phyloP scores from a whole-genome alignment of 148 eudicot genomes.

The Diospyros kaki region DNA sequence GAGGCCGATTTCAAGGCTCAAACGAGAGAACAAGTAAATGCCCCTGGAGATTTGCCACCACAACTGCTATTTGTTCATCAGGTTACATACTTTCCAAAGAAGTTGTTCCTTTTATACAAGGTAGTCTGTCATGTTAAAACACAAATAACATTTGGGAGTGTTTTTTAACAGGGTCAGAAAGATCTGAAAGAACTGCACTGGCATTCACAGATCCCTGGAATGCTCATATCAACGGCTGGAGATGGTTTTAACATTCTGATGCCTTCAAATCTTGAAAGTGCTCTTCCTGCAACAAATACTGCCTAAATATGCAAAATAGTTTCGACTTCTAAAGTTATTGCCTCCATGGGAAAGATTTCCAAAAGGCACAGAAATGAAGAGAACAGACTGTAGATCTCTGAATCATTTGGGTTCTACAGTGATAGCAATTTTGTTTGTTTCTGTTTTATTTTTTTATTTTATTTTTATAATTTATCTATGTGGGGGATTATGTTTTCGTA shows the following conservation, averaged over 20 bases:
- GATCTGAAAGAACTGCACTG: conserved; percentile 95
- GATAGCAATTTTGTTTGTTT: no score
- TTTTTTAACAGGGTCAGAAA: conserved; percentile 80
- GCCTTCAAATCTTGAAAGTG: conserved; percentile 79
- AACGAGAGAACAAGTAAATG: conserved; percentile 61
- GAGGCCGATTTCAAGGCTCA: conserved; percentile 86
- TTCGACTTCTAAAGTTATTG: no score
- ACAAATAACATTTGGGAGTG: neutral
- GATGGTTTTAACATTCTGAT: conserved; percentile 92
- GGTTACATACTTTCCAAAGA: conserved; percentile 30
- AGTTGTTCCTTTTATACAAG: neutral
- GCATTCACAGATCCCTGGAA: conserved; percentile 95
- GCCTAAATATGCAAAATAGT: no score
- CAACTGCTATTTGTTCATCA: conserved; percentile 95
- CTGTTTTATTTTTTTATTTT: no score
- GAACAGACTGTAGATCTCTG: no score
- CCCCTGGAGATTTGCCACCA: conserved; percentile 87
- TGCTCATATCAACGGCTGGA: conserved; percentile 82
- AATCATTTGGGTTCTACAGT: no score
- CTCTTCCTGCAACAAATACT: conserved; percentile 50
- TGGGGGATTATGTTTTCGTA: no score
- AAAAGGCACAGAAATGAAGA: no score
- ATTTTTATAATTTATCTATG: no score
- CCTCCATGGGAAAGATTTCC: no score
- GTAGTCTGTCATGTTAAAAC: neutral